Percentiles rank a stretch among this genome's conserved stretches.
Evolutionary conservation across 805 yeast genomes (phyloP).

Genomic region (Saccharomyces mikatae): DNA sequence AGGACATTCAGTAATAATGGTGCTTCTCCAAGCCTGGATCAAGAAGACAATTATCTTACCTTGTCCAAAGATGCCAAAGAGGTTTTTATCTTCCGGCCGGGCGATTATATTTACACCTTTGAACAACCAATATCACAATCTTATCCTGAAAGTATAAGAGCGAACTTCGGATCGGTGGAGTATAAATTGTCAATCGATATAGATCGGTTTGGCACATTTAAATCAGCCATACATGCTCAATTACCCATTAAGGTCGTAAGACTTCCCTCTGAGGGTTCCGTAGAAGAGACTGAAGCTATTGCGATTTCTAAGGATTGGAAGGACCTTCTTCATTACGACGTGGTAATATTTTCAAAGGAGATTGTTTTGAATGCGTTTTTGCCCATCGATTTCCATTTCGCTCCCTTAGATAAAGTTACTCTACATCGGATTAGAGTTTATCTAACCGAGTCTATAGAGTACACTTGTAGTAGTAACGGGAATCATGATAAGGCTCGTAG

Average conservation of each 20-base stretch:
- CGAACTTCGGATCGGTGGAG: slow-evolving; percentile 69
- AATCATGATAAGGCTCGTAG: slow-evolving; percentile 77
- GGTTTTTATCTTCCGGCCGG: slow-evolving; percentile 54
- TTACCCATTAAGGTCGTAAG: slow-evolving; percentile 60
- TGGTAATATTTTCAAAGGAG: slow-evolving; percentile 79
- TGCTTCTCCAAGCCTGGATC: slow-evolving; percentile 10
- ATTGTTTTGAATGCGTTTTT: slow-evolving; percentile 72
- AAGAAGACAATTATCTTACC: neutral
- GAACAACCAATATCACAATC: slow-evolving; percentile 80
- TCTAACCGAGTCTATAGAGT: slow-evolving; percentile 80
- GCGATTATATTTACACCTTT: slow-evolving; percentile 84
- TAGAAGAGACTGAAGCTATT: slow-evolving; percentile 88
- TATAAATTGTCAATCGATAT: slow-evolving; percentile 62
- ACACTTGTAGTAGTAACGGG: slow-evolving; percentile 50
- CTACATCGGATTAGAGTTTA: slow-evolving; percentile 78
- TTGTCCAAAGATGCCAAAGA: slow-evolving; percentile 7
- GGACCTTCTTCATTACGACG: slow-evolving; percentile 77
- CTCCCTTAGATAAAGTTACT: slow-evolving; percentile 77
- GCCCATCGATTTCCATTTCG: slow-evolving; percentile 74
- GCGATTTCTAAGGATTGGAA: slow-evolving; percentile 89
- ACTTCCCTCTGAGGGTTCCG: slow-evolving; percentile 62
- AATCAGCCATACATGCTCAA: slow-evolving; percentile 56
- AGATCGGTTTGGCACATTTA: slow-evolving; percentile 77
- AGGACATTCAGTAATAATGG: slow-evolving; percentile 5
- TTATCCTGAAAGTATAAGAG: slow-evolving; percentile 67